Evolutionary conservation across 192 early-diverging fungal species (phyloP).

Genomic region (Coemansia asiatica): DNA sequence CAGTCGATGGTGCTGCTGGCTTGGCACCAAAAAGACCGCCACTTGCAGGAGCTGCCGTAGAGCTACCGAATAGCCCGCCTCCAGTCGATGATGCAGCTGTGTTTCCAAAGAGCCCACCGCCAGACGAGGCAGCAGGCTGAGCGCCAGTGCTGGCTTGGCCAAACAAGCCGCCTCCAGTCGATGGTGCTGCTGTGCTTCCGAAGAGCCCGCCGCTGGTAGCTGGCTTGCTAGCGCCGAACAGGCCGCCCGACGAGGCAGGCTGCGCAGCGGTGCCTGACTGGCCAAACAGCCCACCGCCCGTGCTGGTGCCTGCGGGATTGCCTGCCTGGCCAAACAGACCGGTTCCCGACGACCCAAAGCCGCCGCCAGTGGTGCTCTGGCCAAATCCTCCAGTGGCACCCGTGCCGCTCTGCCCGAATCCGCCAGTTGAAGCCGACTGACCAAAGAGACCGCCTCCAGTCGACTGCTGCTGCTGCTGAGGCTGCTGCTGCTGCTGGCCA

Average conservation of each 20-base stretch:
- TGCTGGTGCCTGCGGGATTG: not conserved
- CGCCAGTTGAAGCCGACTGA: conserved; percentile 12
- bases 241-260: conserved; percentile 34
- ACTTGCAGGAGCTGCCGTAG: not conserved
- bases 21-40: conserved; percentile 28
- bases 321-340: conserved; percentile 5
- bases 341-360: conserved; percentile 54
- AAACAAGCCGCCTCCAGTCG: conserved; percentile 14
- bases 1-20: not conserved
- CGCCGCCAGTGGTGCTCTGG: conserved; percentile 10
- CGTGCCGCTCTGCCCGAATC: conserved; percentile 26
- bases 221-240: conserved; percentile 21
- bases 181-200: conserved; percentile 15
- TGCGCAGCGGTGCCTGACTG: conserved; percentile 14
- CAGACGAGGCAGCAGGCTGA: not conserved
- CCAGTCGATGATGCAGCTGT: not conserved
- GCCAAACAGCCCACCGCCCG: conserved; percentile 24
- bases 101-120: conserved; percentile 25
- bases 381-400: conserved; percentile 7
- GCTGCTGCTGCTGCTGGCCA: conserved; percentile 8
- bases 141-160: conserved; percentile 3
- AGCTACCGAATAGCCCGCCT: conserved; percentile 6
- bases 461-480: not conserved
- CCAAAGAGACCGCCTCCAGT: conserved; percentile 19
- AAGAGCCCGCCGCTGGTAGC: conserved; percentile 30